phyloP scores from a whole-genome alignment of 176 grass and related monocot species.

The Musa schizocarpa region DNA sequence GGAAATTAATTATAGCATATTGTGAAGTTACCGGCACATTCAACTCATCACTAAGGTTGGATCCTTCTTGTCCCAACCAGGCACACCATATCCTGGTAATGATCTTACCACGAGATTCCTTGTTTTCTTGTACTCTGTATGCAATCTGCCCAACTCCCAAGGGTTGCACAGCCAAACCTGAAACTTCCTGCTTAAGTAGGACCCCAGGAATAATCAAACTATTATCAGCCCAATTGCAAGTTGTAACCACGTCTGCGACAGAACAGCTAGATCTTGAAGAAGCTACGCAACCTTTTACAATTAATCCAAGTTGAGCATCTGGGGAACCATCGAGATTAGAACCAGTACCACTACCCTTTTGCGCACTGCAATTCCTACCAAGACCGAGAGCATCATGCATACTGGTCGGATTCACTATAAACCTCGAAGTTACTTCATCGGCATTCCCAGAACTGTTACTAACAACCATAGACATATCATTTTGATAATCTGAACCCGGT shows the following conservation, averaged over 20 bases:
- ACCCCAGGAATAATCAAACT: conserved; percentile 64
- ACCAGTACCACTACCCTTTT: neutral
- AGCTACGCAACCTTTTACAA: conserved; percentile 13
- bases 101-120: conserved; percentile 38
- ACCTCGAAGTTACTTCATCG: conserved; percentile 39
- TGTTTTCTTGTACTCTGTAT: conserved; percentile 55
- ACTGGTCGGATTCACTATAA: conserved; percentile 21
- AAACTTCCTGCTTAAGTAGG: conserved; percentile 56
- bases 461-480: conserved; percentile 45
- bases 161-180: conserved; percentile 46
- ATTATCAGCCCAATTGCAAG: conserved; percentile 14
- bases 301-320: neutral
- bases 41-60: conserved; percentile 2
- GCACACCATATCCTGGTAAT: conserved; percentile 79
- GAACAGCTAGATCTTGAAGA: conserved; percentile 10
- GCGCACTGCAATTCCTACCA: neutral
- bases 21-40: conserved; percentile 34
- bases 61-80: conserved; percentile 58
- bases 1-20: conserved; percentile 74
- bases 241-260: conserved; percentile 13
- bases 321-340: neutral
- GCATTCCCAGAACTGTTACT: conserved; percentile 16
- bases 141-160: conserved; percentile 69
- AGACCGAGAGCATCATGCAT: too few relatives aligned
- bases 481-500: conserved; percentile 30